Evolutionary conservation across 1,284 basidiomycete genomes (phyloP), one percentile per base, ranked within the genome.

Genomic region (Cryptococcus floricola): DNA sequence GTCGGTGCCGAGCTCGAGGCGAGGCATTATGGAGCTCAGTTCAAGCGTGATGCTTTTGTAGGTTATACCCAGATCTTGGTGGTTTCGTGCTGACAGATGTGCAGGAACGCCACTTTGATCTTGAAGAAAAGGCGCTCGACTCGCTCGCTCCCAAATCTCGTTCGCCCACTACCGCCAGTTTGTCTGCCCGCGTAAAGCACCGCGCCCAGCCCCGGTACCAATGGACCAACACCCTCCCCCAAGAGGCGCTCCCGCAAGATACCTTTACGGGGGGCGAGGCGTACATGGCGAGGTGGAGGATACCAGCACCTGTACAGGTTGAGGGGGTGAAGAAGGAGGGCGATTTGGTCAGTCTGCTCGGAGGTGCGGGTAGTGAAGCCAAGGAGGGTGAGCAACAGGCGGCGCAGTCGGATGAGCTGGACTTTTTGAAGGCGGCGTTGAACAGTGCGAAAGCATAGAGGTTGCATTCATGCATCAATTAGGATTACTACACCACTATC

Each of bases 1-100:
- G 80, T 82, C 4, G 85, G 89, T 51, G 92, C 94, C 13, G 81
- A 83, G 18, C 79, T 86, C 63, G 92, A 98, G 77, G 93, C 93
- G 12, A 82, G 87, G 60, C 77, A 83, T 28, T 83, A 88, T 66
- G 92, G 93, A 48, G 85, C 85, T 16, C 53, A 55, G 47, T 73
- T 71, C 59, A 66, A 64, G 61, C 56, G 56, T 23, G 64, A 70
- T 58, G 68, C 70, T 48, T 75, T 70, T 61, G 75, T 76, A 58
- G 58, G 76, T 70, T 5, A 49, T 42, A 44, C 12, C 25, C 12
- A 44, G 14, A 13, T 13, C n/a, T 12, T 12, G 9, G n/a, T 14
- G n/a, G 16, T 39, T 4, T 39, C 39, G 6, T n/a, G 39, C 39
- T 42, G 44, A 46, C 18, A 46, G 25, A 10, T 34, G 37, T 18